Base-by-base conservation (phyloP, 176 grass and related monocot species). In the Zea mays region DNA sequence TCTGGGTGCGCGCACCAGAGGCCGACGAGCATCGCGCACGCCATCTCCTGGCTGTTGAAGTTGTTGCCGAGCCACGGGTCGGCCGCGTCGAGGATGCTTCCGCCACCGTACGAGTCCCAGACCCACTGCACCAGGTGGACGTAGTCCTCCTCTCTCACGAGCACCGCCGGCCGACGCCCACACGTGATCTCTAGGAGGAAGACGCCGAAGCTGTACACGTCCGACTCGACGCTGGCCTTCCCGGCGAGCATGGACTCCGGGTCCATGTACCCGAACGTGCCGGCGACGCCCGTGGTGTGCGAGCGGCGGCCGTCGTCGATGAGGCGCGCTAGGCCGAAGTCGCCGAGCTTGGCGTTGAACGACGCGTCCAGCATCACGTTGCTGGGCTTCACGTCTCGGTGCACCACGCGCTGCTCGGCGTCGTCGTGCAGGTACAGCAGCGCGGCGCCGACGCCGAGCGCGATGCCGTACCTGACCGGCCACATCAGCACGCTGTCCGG, bases 161-260 rank as follows among this genome's bases (percentile, higher is more conserved):
- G 2, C 36, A 76, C 38, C 3, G 67, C 59, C 0, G 80, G 88
- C 0, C 65, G 11, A 37, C 57, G 8, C 0, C 80, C 88, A 5
- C 74, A 79, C 0, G 62, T 38, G 17, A 84, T 5, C 73, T 88
- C 85, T 15, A 88, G 71, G 1, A 85, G 77, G 14, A 91, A 50
- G 17, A 88, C 78, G 3, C 89, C 78, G 33, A 88, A 88, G 81
- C 85, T 80, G 64, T 84, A 90, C 6, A 87, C 50, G 10, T 84
- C 56, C 0, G 54, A 86, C 8, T 73, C 70, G 0, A 49, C 44
- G 19, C 10, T 73, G 0, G 76, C 40, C 61, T 3, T 59, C 0
- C 59, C 39, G 0, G 76, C 1, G 8, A 66, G 2, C 15, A 46
- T 0, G 2, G 57, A 72, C 20, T 55, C 46, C 3, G 44, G 74